Percentiles rank a stretch among this genome's conserved stretches.
These are phyloP conservation scores for Misopates orontium DNA, from an alignment of 257 asterid species.

Conservation along the genomic window DNA sequence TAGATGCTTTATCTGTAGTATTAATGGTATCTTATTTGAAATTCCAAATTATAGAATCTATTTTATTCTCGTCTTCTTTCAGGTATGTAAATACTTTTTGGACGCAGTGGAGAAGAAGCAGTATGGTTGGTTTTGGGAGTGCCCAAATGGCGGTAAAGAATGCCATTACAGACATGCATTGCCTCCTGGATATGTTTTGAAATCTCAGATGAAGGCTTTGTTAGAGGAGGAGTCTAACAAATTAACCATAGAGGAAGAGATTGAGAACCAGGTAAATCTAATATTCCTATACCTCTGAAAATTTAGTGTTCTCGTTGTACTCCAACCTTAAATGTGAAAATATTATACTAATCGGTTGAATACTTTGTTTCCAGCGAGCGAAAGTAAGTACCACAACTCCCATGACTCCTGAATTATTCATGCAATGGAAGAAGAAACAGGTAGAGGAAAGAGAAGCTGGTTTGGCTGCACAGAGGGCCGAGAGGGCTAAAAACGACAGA, in stretches of 20 bases:
- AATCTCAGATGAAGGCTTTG: slow-evolving; percentile 98
- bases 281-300: background rate
- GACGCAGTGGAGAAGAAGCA: slow-evolving; percentile 99
- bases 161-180: slow-evolving; percentile 95
- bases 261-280: slow-evolving; percentile 75
- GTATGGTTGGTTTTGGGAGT: slow-evolving; percentile 97
- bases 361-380: slow-evolving; percentile 60
- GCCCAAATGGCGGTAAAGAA: slow-evolving; percentile 91
- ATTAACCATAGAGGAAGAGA: slow-evolving; percentile 86
- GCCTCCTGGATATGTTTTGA: slow-evolving; percentile 90
- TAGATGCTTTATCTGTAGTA: background rate
- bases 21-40: background rate
- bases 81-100: slow-evolving; percentile 89
- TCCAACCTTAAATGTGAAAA: background rate
- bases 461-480: slow-evolving; percentile 84
- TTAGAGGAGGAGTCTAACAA: slow-evolving; percentile 82
- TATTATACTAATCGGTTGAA: slow-evolving; percentile 23
- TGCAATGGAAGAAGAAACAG: slow-evolving; percentile 88
- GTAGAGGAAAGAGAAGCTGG: slow-evolving; percentile 77
- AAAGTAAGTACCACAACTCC: slow-evolving; percentile 75
- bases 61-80: slow-evolving; percentile 23
- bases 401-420: slow-evolving; percentile 77
- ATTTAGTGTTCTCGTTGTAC: background rate
- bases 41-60: background rate
- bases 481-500: slow-evolving; percentile 96